Percentiles rank a stretch among this genome's conserved stretches.
Evolutionary conservation across 345 rosid genomes (phyloP).

Genomic region (Moricandia moricandioides): DNA sequence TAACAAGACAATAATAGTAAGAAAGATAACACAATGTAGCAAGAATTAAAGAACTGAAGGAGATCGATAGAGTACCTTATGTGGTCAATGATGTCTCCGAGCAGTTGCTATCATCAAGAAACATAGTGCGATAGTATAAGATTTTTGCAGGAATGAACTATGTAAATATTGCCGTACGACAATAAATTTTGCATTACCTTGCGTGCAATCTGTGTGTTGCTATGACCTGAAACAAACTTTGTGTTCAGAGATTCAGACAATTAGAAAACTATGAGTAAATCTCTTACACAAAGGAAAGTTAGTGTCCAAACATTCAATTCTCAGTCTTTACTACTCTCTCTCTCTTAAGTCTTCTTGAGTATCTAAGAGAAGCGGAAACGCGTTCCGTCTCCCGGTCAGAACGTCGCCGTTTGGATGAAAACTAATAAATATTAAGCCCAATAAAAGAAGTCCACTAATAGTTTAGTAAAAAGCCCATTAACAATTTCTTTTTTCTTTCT

Average conservation of each 20-base stretch:
- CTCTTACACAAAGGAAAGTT: slow-evolving; percentile 44
- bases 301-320: slow-evolving; percentile 41
- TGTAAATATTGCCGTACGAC: not conserved
- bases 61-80: slow-evolving; percentile 53
- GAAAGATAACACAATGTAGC: not conserved
- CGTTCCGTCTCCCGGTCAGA: not conserved
- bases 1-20: not conserved
- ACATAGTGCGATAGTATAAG: not conserved
- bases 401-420: not conserved
- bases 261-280: not conserved
- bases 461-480: not conserved
- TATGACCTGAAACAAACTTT: not conserved
- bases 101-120: slow-evolving; percentile 59
- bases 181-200: not conserved
- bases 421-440: not conserved
- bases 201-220: not conserved
- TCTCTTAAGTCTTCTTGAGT: not conserved
- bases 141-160: not conserved
- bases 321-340: slow-evolving; percentile 1
- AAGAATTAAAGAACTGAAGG: slow-evolving; percentile 1
- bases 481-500: too few relatives aligned
- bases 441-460: not conserved
- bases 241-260: not conserved
- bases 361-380: not conserved
- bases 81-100: slow-evolving; percentile 78